A percentile compares a stretch with the other conserved stretches of the same genome.
These are phyloP conservation scores for Cercospora citrullina DNA, from an alignment of 2,329 filamentous ascomycete genomes.

Conservation along the genomic window DNA sequence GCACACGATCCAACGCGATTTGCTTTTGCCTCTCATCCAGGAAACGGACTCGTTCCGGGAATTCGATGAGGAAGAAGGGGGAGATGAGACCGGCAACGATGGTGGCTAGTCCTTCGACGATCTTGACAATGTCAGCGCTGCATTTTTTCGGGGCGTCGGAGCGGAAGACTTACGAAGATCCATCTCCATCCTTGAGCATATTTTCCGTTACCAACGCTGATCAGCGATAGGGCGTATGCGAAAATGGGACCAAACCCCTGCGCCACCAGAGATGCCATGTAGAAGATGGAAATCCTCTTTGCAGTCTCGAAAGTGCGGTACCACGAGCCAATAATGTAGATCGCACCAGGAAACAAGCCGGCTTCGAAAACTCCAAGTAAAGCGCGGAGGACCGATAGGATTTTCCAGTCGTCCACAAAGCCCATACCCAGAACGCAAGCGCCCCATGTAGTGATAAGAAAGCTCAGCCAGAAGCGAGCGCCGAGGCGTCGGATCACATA, in stretches of 20 bases:
- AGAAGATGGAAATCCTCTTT: conserved; percentile 47
- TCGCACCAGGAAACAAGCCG: conserved; percentile 48
- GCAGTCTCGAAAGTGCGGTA: conserved; percentile 33
- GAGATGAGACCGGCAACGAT: conserved; percentile 42
- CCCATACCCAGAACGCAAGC: conserved; percentile 62
- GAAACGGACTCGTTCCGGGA: conserved; percentile 43
- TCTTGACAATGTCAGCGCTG: conserved; percentile 34
- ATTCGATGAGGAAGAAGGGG: conserved; percentile 44
- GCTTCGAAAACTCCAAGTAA: conserved; percentile 63
- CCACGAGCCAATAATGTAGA: conserved; percentile 36
- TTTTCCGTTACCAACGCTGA: conserved; percentile 37
- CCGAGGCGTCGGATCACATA: conserved; percentile 38
- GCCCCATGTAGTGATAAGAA: conserved; percentile 55
- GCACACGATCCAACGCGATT: conserved; percentile 38
- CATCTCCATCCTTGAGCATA: conserved; percentile 38
- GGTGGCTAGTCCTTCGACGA: conserved; percentile 45
- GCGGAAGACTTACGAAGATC: conserved; percentile 16
- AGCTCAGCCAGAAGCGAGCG: conserved; percentile 36
- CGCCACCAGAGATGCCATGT: conserved; percentile 40
- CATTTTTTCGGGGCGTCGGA: background rate
- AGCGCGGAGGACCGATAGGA: conserved; percentile 56
- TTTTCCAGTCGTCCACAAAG: conserved; percentile 55
- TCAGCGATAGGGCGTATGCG: conserved; percentile 39
- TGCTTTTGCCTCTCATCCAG: conserved; percentile 36
- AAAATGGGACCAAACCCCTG: conserved; percentile 40